A percentile compares a stretch with the other conserved stretches of the same genome.
These are phyloP conservation scores for Fusarium transvaalense DNA, from an alignment of 2,329 filamentous ascomycete genomes.

Conservation along the genomic window DNA sequence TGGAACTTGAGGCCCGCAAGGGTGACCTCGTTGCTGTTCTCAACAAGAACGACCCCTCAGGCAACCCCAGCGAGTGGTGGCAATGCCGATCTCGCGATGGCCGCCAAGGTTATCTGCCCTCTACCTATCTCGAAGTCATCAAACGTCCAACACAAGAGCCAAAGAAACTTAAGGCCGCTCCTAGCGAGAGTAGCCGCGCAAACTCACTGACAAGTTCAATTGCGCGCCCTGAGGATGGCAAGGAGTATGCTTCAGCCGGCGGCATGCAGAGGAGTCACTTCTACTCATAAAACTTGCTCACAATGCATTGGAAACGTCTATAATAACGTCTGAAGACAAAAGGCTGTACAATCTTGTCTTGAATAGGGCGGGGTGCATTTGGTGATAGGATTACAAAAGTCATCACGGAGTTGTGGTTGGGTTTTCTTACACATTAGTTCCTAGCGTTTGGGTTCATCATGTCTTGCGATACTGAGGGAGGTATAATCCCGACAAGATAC, in stretches of 20 bases:
- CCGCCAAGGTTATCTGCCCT: conserved; percentile 89
- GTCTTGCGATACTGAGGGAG: conserved; percentile 25
- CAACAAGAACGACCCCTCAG: conserved; percentile 90
- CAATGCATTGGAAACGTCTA: conserved; percentile 8
- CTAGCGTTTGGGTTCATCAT: conserved; percentile 44
- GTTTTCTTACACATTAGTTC: conserved; percentile 41
- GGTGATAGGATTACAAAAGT: conserved; percentile 47
- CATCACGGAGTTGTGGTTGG: conserved; percentile 44
- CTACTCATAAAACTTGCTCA: conserved; percentile 59
- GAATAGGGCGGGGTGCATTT: conserved; percentile 37
- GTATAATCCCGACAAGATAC: conserved; percentile 18
- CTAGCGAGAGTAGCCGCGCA: conserved; percentile 61
- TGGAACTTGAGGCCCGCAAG: conserved; percentile 93
- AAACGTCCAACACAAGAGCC: conserved; percentile 64
- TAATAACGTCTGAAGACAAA: conserved; percentile 17
- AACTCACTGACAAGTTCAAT: conserved; percentile 64
- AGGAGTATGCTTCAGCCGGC: conserved; percentile 65
- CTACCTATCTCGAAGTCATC: conserved; percentile 86
- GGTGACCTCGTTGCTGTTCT: conserved; percentile 95
- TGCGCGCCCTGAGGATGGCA: conserved; percentile 56
- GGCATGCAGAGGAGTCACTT: conserved; percentile 71
- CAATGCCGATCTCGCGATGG: conserved; percentile 91
- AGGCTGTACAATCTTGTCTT: conserved; percentile 42
- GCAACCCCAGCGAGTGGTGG: conserved; percentile 97
- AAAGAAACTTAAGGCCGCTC: conserved; percentile 65